Evolutionary conservation across 139 green algal species (phyloP), one percentile per base, ranked within the genome.

Genomic region (Chlorella sp.): DNA sequence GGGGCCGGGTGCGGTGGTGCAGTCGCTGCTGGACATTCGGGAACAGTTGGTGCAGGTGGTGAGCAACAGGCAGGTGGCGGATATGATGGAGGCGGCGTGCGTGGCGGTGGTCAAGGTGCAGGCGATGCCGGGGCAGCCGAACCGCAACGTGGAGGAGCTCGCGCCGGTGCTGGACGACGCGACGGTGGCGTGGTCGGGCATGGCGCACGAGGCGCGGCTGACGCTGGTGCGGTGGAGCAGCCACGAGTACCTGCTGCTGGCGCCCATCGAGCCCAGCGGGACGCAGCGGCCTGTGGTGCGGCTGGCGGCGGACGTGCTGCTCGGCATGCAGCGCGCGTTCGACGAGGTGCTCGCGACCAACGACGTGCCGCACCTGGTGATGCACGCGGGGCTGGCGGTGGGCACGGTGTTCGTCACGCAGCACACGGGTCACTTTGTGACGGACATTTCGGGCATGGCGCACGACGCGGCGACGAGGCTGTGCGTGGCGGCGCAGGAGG

Each of bases 61-160:
- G 10, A 55, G 42, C 42, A 55, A 78, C 26, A 61, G 49, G 2
- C 33, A 50, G 31, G 72, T 72, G 55, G 80, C 78, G 0, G 73
- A 80, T 67, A 83, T 80, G 73, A 35, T 77, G 50, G 78, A 80
- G 31, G 73, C 73, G 5, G 78, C 73, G 22, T 74, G 69, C 36
- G 62, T 83, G 31, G 73, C 78, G 2, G 32, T 79, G 4, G 79
- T 83, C 33, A 67, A 76, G 69, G 69, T 76, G 62, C 3, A 62
- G 17, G 26, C 42, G n/a, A 29, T 75, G 2, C 67, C 73, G 0
- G 78, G 78, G 17, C 78, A 83, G 63, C 3, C 69, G n/a, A 36
- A 74, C 23, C 49, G 70, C 20, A 5, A 23, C 22, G 31, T 35
- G 14, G 78, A 83, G 17, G 30, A 49, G 3, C 30, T 83, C 64